These are phyloP conservation scores for Penicillium cinerascens DNA, from an alignment of 495 filamentous ascomycete species.

Conservation along the genomic window DNA sequence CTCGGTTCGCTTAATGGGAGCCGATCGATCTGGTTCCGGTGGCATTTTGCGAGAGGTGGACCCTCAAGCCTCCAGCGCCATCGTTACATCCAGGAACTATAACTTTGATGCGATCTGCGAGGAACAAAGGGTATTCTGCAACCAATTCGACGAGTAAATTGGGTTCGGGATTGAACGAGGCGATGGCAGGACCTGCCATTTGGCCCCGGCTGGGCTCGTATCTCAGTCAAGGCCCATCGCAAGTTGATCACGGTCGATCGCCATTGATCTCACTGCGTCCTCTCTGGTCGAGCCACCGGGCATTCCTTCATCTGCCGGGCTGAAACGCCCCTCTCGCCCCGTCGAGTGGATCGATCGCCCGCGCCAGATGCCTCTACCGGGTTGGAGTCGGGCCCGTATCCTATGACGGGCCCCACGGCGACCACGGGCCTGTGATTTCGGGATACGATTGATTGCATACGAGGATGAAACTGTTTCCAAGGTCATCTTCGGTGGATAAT, in stretches of 20 bases:
- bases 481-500: too few species aligned
- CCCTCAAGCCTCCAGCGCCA: background rate
- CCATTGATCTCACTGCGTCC: too few species aligned
- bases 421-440: constrained; percentile 11
- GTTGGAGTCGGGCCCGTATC: constrained; percentile 6
- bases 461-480: too few species aligned
- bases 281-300: too few species aligned
- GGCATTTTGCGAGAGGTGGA: constrained; percentile 1
- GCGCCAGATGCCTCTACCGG: background rate
- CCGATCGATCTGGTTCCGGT: background rate
- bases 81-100: background rate
- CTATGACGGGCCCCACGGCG: background rate
- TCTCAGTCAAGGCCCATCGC: too few species aligned
- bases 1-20: background rate
- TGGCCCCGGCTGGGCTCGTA: background rate
- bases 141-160: background rate
- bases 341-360: constrained; percentile 10
- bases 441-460: constrained; percentile 34
- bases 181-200: background rate
- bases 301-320: constrained; percentile 4
- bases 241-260: background rate
- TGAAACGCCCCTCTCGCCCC: background rate
- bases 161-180: background rate
- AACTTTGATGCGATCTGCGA: background rate
- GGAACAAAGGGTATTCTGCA: constrained; percentile 2